Percentiles rank a stretch among this genome's conserved stretches.
Conservation (phyloP, 75 land plant species). For the Ceratopteris richardii region DNA sequence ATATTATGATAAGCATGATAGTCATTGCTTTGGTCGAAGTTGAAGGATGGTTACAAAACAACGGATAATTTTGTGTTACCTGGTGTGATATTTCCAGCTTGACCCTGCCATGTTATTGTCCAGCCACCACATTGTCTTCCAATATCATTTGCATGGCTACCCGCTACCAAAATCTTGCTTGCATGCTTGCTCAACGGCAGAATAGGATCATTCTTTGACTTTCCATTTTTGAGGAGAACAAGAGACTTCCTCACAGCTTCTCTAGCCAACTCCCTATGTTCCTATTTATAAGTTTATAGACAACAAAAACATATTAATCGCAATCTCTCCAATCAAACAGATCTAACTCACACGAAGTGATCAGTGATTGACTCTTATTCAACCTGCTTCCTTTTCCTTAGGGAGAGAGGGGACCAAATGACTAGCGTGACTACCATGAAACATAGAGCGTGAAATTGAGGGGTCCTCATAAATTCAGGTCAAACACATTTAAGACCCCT, state of each 20-base stretch:
- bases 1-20: neutral
- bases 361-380: no score
- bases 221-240: slow-evolving; percentile 68
- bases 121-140: slow-evolving; percentile 28
- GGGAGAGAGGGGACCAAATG: no score
- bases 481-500: no score
- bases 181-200: slow-evolving; percentile 22
- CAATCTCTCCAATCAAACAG: no score
- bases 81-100: slow-evolving; percentile 5
- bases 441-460: no score
- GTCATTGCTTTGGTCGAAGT: neutral
- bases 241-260: slow-evolving; percentile 88
- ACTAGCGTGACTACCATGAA: no score
- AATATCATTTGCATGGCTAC: slow-evolving; percentile 19
- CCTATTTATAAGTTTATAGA: no score
- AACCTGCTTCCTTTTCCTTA: no score
- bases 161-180: slow-evolving; percentile 20
- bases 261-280: slow-evolving; percentile 53
- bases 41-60: slow-evolving; percentile 5
- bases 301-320: no score
- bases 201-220: slow-evolving; percentile 8
- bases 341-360: no score
- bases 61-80: no score
- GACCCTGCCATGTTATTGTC: slow-evolving; percentile 27
- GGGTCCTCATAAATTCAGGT: no score